Evolutionary conservation across 805 yeast genomes (phyloP).

Genomic region (Debaryomyces maramus): DNA sequence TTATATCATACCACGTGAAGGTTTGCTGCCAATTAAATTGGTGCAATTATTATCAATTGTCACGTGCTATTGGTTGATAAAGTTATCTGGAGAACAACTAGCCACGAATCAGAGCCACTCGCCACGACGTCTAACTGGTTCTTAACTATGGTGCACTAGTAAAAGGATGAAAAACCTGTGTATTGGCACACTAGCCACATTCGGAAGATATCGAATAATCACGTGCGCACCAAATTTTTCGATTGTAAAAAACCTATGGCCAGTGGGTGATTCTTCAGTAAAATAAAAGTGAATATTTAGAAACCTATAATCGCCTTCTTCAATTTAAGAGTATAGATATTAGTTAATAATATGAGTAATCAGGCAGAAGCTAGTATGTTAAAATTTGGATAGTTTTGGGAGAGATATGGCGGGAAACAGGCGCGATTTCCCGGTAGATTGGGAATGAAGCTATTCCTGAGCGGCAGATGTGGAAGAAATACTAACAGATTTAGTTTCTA

Average conservation of each 20-base stretch:
- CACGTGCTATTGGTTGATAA: conserved; percentile 5
- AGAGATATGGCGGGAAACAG: too few relatives aligned
- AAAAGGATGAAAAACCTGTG: background rate
- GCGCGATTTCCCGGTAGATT: too few relatives aligned
- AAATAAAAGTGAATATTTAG: too few relatives aligned
- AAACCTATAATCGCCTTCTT: background rate
- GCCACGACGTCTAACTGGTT: background rate
- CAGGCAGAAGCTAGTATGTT: conserved; percentile 7
- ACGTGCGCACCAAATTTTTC: background rate
- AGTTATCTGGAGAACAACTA: background rate
- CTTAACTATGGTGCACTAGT: conserved; percentile 1
- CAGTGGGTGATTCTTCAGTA: background rate
- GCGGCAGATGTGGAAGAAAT: too few relatives aligned
- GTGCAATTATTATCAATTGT: background rate
- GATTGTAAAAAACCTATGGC: background rate
- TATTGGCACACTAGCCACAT: conserved; percentile 1
- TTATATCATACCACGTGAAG: conserved; percentile 1
- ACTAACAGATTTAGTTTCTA: conserved; percentile 23
- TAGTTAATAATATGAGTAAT: conserved; percentile 2
- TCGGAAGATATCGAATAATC: background rate
- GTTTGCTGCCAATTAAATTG: background rate
- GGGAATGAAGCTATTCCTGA: too few relatives aligned
- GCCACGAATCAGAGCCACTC: background rate
- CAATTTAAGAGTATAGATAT: background rate
- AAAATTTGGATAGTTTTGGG: background rate